Evolutionary conservation across 2,329 filamentous ascomycete genomes (phyloP).

Genomic region (Phaeosphaeria sp.): DNA sequence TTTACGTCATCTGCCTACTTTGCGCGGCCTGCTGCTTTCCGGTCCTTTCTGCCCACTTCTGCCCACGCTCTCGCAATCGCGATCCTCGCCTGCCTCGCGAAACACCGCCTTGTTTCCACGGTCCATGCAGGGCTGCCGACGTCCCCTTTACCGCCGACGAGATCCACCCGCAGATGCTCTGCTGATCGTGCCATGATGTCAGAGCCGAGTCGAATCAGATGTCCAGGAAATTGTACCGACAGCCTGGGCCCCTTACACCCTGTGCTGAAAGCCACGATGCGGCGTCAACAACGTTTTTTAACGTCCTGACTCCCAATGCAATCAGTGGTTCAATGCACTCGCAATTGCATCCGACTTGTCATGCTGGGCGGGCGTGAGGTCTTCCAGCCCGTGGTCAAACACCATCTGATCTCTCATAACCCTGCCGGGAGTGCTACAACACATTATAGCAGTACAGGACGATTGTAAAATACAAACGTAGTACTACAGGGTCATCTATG

Average conservation of each 20-base stretch:
- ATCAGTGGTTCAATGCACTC: too few species aligned
- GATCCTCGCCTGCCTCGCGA: neutral
- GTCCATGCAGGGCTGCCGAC: slow-evolving; percentile 3
- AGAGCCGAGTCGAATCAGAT: neutral
- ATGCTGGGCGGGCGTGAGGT: too few species aligned
- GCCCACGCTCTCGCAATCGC: neutral
- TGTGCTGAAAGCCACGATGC: neutral
- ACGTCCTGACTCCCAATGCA: neutral
- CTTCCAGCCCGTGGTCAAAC: too few species aligned
- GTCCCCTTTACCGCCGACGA: neutral
- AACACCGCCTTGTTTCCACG: neutral
- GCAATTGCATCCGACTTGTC: too few species aligned
- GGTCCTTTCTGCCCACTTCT: neutral
- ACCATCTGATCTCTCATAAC: too few species aligned
- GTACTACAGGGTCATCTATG: too few species aligned
- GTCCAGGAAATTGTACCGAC: neutral
- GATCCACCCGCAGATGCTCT: neutral
- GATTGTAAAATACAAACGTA: too few species aligned
- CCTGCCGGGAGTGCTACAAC: too few species aligned
- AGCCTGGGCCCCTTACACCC: neutral
- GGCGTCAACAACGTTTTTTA: neutral
- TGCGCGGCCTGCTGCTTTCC: neutral
- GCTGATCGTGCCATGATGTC: neutral
- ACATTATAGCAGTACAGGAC: too few species aligned
- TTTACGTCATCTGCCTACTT: neutral